Percentiles rank a stretch among this genome's conserved stretches.
These are phyloP conservation scores for Cercospora sp. DNA, from an alignment of 2,329 filamentous ascomycete species.

Conservation along the genomic window DNA sequence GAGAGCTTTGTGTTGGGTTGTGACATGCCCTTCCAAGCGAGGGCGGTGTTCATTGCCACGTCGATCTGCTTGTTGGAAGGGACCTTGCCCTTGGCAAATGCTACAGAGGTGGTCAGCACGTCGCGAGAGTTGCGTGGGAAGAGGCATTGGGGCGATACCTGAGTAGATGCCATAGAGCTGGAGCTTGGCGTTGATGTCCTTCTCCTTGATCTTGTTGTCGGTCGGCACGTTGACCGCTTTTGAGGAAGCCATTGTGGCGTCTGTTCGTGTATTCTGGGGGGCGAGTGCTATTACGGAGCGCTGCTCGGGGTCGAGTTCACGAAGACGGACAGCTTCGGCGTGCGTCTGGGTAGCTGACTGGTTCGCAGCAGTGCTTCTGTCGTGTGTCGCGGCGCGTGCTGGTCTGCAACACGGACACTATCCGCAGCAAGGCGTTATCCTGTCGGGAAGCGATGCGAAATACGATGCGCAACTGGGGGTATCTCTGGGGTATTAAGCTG, in stretches of 20 bases:
- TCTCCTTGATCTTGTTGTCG: conserved; percentile 74
- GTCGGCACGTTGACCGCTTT: conserved; percentile 69
- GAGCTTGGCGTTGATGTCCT: conserved; percentile 87
- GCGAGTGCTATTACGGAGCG: neutral
- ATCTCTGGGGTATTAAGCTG: conserved; percentile 16
- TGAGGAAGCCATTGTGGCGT: conserved; percentile 34
- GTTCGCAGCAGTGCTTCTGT: neutral
- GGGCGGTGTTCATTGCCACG: conserved; percentile 84
- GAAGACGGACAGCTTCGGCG: neutral
- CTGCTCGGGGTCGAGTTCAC: neutral
- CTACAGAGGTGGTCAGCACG: conserved; percentile 43
- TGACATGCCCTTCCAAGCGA: conserved; percentile 68
- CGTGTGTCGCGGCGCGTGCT: neutral
- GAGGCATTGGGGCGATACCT: conserved; percentile 5
- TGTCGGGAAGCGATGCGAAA: conserved; percentile 12
- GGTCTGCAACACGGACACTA: conserved; percentile 10
- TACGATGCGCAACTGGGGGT: conserved; percentile 14
- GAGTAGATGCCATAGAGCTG: conserved; percentile 88
- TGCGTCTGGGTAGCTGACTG: neutral
- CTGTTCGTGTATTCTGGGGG: neutral
- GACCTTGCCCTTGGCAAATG: conserved; percentile 85
- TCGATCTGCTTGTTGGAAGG: conserved; percentile 97
- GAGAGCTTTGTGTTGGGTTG: conserved; percentile 77
- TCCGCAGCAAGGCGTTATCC: conserved; percentile 14
- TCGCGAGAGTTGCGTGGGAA: conserved; percentile 45